These are phyloP conservation scores for Verticillium zaregamsianum DNA, from an alignment of 2,329 filamentous ascomycete species.

Conservation along the genomic window DNA sequence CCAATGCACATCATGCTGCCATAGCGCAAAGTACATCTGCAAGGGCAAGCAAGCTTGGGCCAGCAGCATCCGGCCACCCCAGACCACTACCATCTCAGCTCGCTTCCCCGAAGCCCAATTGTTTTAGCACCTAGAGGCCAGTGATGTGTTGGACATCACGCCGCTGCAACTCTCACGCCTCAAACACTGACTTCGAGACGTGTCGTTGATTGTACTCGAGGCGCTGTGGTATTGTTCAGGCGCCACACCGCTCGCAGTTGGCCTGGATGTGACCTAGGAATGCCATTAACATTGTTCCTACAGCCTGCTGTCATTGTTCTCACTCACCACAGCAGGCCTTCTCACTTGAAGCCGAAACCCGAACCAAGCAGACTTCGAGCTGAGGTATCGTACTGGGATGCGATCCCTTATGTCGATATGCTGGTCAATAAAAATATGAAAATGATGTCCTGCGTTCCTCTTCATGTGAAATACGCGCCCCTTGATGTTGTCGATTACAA, in stretches of 20 bases:
- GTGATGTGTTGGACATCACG: too few species aligned
- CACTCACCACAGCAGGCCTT: not conserved
- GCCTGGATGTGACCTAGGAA: not conserved
- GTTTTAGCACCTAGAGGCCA: too few species aligned
- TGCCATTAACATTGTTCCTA: not conserved
- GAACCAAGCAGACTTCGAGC: too few species aligned
- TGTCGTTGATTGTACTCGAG: not conserved
- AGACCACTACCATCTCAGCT: too few species aligned
- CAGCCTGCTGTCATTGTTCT: not conserved
- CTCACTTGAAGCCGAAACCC: not conserved
- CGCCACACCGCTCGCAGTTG: not conserved
- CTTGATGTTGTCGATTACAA: not conserved
- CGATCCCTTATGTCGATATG: too few species aligned
- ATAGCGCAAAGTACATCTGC: too few species aligned
- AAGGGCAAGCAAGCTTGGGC: too few species aligned
- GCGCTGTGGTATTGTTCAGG: not conserved
- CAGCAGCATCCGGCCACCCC: too few species aligned
- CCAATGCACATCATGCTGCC: too few species aligned
- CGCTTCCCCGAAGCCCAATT: too few species aligned
- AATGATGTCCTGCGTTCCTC: not conserved
- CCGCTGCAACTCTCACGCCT: not conserved
- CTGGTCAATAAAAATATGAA: not conserved
- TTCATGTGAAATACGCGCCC: not conserved
- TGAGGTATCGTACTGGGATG: too few species aligned
- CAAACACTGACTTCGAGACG: not conserved